phyloP scores from a whole-genome alignment of 805 yeast genomes.

The Ogataea nakhonphanomensis region DNA sequence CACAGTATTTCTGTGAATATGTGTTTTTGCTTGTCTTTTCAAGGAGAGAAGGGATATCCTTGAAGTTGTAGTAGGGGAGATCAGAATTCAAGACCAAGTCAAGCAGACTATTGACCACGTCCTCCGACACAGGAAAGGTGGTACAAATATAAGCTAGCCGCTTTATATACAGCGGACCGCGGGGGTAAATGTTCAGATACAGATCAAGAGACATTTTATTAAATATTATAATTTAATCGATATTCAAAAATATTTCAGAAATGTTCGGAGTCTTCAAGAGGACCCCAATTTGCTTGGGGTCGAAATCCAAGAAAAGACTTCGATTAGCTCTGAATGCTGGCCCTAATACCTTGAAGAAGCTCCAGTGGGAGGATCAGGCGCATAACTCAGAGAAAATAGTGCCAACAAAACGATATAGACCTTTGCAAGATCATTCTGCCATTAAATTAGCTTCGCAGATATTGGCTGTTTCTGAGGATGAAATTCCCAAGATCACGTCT shows the following conservation, averaged over 20 bases:
- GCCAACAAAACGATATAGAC: conserved; percentile 10
- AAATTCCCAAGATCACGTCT: conserved; percentile 23
- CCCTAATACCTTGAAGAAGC: too few species aligned
- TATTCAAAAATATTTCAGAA: background rate
- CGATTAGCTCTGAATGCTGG: conserved; percentile 10
- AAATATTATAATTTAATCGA: too few species aligned
- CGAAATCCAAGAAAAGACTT: conserved; percentile 14
- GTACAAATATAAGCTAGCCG: conserved; percentile 19
- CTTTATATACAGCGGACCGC: conserved; percentile 21
- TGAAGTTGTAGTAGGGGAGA: conserved; percentile 15
- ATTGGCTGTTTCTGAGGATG: conserved; percentile 18
- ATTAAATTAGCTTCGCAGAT: conserved; percentile 19
- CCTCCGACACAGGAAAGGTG: conserved; percentile 11
- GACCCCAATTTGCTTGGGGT: background rate
- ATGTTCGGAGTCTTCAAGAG: conserved; percentile 4
- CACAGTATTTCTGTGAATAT: conserved; percentile 10
- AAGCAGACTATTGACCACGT: conserved; percentile 7
- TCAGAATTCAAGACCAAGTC: conserved; percentile 14
- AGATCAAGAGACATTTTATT: conserved; percentile 1
- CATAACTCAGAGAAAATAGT: conserved; percentile 13
- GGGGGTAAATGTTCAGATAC: conserved; percentile 8
- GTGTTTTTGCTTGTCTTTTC: background rate
- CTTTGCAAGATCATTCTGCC: conserved; percentile 30
- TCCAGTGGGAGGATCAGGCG: too few species aligned
- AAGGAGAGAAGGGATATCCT: conserved; percentile 16